phyloP scores from a whole-genome alignment of 164 flowering plant genomes.

The Sedum album region DNA sequence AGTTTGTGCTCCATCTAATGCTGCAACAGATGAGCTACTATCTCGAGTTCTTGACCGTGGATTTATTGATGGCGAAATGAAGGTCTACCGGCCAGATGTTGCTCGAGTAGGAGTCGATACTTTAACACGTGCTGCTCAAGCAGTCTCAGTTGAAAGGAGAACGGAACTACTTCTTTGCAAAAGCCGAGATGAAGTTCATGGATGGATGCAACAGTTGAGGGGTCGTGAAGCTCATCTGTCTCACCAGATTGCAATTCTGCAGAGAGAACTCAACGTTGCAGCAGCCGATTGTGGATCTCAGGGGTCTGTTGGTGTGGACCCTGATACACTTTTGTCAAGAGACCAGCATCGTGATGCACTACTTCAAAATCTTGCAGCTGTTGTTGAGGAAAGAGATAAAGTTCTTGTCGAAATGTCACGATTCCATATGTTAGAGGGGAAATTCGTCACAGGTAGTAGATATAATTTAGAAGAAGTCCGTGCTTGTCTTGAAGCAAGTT shows the following conservation, averaged over 20 bases:
- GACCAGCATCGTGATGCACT: conserved; percentile 76
- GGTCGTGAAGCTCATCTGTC: conserved; percentile 55
- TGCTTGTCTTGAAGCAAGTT: conserved; percentile 90
- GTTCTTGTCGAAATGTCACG: conserved; percentile 84
- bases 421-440: conserved; percentile 60
- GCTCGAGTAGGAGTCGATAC: conserved; percentile 97
- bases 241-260: conserved; percentile 62
- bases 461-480: conserved; percentile 88
- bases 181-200: conserved; percentile 58
- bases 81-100: conserved; percentile 87
- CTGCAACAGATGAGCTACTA: conserved; percentile 95
- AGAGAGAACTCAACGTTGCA: conserved; percentile 64
- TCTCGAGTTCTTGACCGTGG: conserved; percentile 97
- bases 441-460: conserved; percentile 52
- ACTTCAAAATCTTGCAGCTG: conserved; percentile 83
- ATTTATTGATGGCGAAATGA: conserved; percentile 98
- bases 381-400: conserved; percentile 81
- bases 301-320: conserved; percentile 96
- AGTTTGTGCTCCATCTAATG: conserved; percentile 98
- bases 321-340: conserved; percentile 75
- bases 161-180: conserved; percentile 76
- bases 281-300: conserved; percentile 77
- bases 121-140: conserved; percentile 94
- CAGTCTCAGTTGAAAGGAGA: conserved; percentile 96
- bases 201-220: conserved; percentile 70